Evolutionary conservation across 176 grass and related monocot species (phyloP).

Genomic region (Musa troglodytarum): DNA sequence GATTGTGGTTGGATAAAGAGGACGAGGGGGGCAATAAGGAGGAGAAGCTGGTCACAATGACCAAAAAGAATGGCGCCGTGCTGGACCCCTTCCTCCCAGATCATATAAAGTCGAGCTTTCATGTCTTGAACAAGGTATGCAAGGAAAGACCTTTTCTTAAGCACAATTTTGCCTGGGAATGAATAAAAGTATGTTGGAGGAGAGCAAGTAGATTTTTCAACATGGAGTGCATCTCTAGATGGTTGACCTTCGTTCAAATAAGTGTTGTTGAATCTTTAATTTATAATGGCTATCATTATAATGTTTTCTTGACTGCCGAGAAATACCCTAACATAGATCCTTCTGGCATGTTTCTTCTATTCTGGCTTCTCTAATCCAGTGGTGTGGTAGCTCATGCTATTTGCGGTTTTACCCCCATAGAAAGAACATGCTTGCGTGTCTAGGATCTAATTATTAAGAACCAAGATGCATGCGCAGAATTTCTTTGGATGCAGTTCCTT

Average conservation of each 20-base stretch:
- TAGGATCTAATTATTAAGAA: background rate
- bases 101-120: slow-evolving; percentile 64
- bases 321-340: too few relatives aligned
- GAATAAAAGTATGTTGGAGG: background rate
- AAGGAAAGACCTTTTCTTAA: background rate
- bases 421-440: too few relatives aligned
- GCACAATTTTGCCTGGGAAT: slow-evolving; percentile 9
- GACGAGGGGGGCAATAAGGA: slow-evolving; percentile 41
- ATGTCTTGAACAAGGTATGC: slow-evolving; percentile 72
- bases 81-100: slow-evolving; percentile 63
- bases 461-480: background rate
- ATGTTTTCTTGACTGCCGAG: too few relatives aligned
- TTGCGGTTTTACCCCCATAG: too few relatives aligned
- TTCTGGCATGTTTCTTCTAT: too few relatives aligned
- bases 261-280: background rate
- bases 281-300: too few relatives aligned
- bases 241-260: background rate
- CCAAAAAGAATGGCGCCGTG: slow-evolving; percentile 73
- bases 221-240: too few relatives aligned
- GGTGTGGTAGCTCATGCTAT: too few relatives aligned
- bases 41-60: slow-evolving; percentile 71
- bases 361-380: too few relatives aligned
- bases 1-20: slow-evolving; percentile 14
- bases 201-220: background rate
- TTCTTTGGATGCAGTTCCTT: background rate